Evolutionary conservation across 495 filamentous ascomycete species (phyloP).

Genomic region (Penicillium canescens): DNA sequence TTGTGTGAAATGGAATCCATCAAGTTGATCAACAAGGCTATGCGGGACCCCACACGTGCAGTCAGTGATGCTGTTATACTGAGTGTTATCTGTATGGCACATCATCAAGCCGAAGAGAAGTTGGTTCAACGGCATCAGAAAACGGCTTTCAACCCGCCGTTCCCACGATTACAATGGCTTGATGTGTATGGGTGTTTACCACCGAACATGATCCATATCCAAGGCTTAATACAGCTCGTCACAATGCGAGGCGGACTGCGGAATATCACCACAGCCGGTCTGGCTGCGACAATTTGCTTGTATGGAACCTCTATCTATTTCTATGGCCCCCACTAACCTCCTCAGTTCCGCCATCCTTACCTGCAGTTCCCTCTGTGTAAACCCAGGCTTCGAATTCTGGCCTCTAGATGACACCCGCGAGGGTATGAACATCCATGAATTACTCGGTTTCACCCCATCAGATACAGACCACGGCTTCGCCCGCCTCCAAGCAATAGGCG

Average conservation of each 20-base stretch:
- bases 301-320: conserved; percentile 18
- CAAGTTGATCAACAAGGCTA: conserved; percentile 35
- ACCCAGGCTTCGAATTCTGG: conserved; percentile 37
- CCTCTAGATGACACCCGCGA: conserved; percentile 24
- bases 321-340: conserved; percentile 4
- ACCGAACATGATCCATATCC: conserved; percentile 39
- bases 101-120: conserved; percentile 32
- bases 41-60: conserved; percentile 31
- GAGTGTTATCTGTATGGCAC: conserved; percentile 44
- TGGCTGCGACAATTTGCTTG: conserved; percentile 37
- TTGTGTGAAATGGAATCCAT: conserved; percentile 40
- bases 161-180: conserved; percentile 44
- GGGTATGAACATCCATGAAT: conserved; percentile 23
- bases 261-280: conserved; percentile 29
- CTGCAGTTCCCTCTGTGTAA: conserved; percentile 24
- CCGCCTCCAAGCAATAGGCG: conserved; percentile 28
- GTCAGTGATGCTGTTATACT: conserved; percentile 38
- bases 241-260: conserved; percentile 37
- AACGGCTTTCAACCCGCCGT: conserved; percentile 37
- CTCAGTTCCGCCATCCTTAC: conserved; percentile 40
- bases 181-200: conserved; percentile 41
- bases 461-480: conserved; percentile 29
- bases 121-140: conserved; percentile 7
- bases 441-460: conserved; percentile 25
- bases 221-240: conserved; percentile 37